phyloP scores from a whole-genome alignment of 768 basidiomycete genomes.

The Rhizopogon vulgaris region DNA sequence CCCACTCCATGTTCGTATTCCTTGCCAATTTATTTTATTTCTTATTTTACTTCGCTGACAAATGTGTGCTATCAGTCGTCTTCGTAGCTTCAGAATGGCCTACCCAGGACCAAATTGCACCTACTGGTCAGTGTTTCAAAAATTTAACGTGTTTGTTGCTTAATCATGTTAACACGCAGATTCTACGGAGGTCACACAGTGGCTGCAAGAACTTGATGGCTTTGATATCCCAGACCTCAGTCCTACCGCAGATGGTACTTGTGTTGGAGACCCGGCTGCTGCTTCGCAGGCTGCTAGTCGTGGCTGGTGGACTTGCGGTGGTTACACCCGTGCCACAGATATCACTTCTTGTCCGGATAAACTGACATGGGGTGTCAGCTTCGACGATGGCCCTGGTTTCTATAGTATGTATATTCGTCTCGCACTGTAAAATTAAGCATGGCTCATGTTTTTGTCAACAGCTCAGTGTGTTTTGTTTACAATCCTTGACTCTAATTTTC shows the following conservation, averaged over 20 bases:
- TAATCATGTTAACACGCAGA: conserved; percentile 24
- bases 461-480: conserved; percentile 38
- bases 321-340: conserved; percentile 51
- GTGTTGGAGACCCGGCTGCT: conserved; percentile 49
- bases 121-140: conserved; percentile 42
- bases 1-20: conserved; percentile 50
- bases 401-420: conserved; percentile 55
- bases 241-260: conserved; percentile 66
- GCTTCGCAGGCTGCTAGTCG: conserved; percentile 51
- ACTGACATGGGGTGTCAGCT: conserved; percentile 75
- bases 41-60: background rate
- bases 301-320: conserved; percentile 93
- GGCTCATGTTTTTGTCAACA: conserved; percentile 19
- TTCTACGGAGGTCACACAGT: conserved; percentile 57
- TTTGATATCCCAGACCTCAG: conserved; percentile 58
- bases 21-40: background rate
- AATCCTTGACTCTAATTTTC: background rate
- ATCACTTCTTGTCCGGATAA: conserved; percentile 65
- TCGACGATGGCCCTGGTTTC: conserved; percentile 82
- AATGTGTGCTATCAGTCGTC: conserved; percentile 32
- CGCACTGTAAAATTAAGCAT: background rate
- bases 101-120: conserved; percentile 50
- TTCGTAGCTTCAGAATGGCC: conserved; percentile 54
- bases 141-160: background rate
- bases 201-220: conserved; percentile 75